A percentile compares a stretch with the other conserved stretches of the same genome.
Conservation (phyloP, 1,284 basidiomycete species). For the Malassezia arunalokei region DNA sequence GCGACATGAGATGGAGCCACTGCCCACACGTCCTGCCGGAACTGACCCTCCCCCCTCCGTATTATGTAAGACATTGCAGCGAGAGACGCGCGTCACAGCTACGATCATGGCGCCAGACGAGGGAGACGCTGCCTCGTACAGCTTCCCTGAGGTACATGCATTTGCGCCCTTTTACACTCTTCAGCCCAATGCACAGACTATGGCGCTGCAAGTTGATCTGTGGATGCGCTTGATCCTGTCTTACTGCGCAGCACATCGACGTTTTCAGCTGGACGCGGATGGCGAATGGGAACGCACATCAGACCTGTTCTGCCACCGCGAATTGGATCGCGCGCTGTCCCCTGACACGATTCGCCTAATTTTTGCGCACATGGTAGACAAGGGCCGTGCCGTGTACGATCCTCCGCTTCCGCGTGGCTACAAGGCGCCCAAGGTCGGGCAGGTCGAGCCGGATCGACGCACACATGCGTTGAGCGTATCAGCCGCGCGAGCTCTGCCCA, state of each 20-base stretch:
- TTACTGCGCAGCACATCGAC: conserved; percentile 47
- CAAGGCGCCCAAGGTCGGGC: not conserved
- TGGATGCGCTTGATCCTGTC: conserved; percentile 49
- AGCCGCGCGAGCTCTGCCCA: not conserved
- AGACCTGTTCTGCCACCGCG: conserved; percentile 9
- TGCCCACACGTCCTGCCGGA: no score
- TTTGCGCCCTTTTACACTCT: conserved; percentile 54
- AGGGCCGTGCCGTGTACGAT: conserved; percentile 16
- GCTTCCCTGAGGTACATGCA: conserved; percentile 50
- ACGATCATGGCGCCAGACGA: not conserved
- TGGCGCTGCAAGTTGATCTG: conserved; percentile 48
- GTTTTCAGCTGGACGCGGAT: conserved; percentile 47
- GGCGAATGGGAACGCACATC: conserved; percentile 21
- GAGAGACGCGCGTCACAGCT: not conserved
- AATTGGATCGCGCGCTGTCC: conserved; percentile 9
- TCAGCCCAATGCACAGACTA: conserved; percentile 51
- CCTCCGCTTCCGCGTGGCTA: conserved; percentile 7
- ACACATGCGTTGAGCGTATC: conserved; percentile 10
- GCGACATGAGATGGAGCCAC: no score
- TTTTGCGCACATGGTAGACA: conserved; percentile 25
- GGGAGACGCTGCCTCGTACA: conserved; percentile 26
- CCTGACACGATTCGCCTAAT: conserved; percentile 21
- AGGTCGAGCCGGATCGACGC: not conserved
- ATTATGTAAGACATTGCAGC: not conserved
- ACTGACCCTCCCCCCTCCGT: no score